Base-by-base conservation (phyloP, 306 rosid species). In the Prunus mongolica region DNA sequence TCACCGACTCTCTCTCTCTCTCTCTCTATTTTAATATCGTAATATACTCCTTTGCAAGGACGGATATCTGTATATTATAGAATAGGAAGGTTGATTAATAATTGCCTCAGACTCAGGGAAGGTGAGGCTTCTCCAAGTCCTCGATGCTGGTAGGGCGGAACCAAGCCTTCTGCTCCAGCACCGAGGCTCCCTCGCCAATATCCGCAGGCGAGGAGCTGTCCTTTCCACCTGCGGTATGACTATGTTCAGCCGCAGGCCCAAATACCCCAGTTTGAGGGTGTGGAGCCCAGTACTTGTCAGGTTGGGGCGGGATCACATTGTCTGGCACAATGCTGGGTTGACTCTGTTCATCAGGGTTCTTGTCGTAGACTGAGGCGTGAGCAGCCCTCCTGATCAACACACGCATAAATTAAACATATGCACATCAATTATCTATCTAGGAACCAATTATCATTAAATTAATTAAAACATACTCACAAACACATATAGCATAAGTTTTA, bases 71-170 rank as follows among this genome's bases (percentile, higher is more conserved):
- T 22, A 67, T 34, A 13, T 5, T 34, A 34, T 34, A 34, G 38
- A 34, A 34, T 34, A 34, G 38, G 38, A 32, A 25, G 47, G 71
- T 44, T 34, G 57, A 24, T 20, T 12, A 14, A 1, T 41, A 28
- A 9, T 41, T 24, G 65, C 14, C 18, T 12, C 55, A 2, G 11
- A 11, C 4, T 70, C 44, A 72, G 62, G 54, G 41, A 51, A 46
- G 46, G 86, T 85, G 79, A 45, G 98, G 98, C 89, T 89, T 96
- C 93, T 96, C 99, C 77, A 88, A 78, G 86, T 96, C 99, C 96
- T 96, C 99, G 0, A 96, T 81, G 58, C 96, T 77, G 27, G 88
- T 80, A 19, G 91, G 99, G 66, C 98, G 98, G 67, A 91, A 96
- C 98, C 98, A 96, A 65, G 97, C 99, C 88, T 83, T 86, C 85